Conservation (phyloP, 2,329 filamentous ascomycete genomes). For the Drechslerella stenobrocha region DNA sequence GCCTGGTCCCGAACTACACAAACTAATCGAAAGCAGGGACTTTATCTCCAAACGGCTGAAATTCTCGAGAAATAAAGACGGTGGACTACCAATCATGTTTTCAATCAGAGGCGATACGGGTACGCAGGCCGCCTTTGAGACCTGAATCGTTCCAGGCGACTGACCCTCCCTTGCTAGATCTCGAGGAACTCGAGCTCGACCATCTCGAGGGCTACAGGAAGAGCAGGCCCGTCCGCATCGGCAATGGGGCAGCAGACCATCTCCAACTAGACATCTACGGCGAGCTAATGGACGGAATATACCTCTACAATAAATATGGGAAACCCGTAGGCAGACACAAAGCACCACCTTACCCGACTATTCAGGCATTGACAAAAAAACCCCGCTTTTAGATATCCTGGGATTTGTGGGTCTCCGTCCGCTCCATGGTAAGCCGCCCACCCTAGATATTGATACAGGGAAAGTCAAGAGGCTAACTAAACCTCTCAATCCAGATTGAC, state of each 20-base stretch:
- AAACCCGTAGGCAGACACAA: constrained; percentile 62
- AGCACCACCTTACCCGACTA: not conserved
- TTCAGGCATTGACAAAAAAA: too few species aligned
- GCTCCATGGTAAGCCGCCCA: constrained; percentile 64
- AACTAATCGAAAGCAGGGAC: constrained; percentile 54
- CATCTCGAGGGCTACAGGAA: constrained; percentile 74
- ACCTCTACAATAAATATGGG: constrained; percentile 77
- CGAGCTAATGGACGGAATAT: constrained; percentile 75
- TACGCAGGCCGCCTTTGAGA: constrained; percentile 60
- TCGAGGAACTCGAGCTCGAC: constrained; percentile 48
- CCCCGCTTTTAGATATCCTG: constrained; percentile 59
- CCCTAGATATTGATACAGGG: constrained; percentile 4
- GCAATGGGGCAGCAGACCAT: constrained; percentile 75
- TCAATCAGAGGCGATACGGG: constrained; percentile 71
- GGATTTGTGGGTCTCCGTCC: constrained; percentile 73
- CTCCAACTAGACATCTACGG: constrained; percentile 79
- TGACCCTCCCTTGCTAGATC: constrained; percentile 18
- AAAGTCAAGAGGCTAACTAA: constrained; percentile 44
- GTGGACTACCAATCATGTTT: constrained; percentile 77
- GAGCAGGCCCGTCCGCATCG: constrained; percentile 73
- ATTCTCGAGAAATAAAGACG: constrained; percentile 64
- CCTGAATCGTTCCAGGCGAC: too few species aligned
- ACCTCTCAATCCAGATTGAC: constrained; percentile 57
- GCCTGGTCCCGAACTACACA: not conserved
- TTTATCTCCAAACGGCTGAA: constrained; percentile 74